Percentiles rank a stretch among this genome's conserved stretches.
These are phyloP conservation scores for Metarhizium robertsii DNA, from an alignment of 2,329 filamentous ascomycete genomes.

Conservation along the genomic window DNA sequence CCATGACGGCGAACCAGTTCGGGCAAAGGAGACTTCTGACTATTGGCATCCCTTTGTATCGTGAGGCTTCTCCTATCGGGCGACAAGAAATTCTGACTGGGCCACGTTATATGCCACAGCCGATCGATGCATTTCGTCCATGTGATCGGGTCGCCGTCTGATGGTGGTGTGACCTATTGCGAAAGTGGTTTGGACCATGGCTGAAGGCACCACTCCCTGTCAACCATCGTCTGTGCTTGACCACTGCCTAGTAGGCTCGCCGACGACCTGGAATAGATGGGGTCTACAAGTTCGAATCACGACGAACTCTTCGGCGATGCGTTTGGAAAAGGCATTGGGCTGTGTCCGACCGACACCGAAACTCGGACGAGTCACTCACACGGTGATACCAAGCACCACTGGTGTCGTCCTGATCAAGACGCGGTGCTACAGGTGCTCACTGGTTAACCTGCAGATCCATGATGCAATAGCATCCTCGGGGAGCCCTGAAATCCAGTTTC, in stretches of 20 bases:
- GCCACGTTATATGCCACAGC: not conserved
- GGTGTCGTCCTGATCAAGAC: not conserved
- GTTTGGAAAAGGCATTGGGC: not conserved
- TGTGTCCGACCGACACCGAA: not conserved
- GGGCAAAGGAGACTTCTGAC: not conserved
- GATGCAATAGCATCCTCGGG: not conserved
- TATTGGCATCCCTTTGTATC: not conserved
- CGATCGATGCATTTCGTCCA: not conserved
- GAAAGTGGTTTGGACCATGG: not conserved
- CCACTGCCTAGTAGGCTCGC: not conserved
- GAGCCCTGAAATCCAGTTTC: not conserved
- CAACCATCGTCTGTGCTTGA: not conserved
- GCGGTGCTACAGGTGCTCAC: not conserved
- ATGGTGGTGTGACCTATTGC: not conserved
- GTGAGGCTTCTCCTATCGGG: not conserved
- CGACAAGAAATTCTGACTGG: not conserved
- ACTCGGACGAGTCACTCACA: not conserved
- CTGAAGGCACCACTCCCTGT: not conserved
- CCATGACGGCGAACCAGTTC: not conserved
- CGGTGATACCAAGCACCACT: not conserved
- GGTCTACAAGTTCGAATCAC: not conserved
- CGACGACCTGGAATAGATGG: not conserved
- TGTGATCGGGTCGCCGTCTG: not conserved
- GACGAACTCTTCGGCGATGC: no score
- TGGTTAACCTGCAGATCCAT: not conserved